phyloP scores from a whole-genome alignment of 805 yeast species.

The Jamesozyma jinghongensis region DNA sequence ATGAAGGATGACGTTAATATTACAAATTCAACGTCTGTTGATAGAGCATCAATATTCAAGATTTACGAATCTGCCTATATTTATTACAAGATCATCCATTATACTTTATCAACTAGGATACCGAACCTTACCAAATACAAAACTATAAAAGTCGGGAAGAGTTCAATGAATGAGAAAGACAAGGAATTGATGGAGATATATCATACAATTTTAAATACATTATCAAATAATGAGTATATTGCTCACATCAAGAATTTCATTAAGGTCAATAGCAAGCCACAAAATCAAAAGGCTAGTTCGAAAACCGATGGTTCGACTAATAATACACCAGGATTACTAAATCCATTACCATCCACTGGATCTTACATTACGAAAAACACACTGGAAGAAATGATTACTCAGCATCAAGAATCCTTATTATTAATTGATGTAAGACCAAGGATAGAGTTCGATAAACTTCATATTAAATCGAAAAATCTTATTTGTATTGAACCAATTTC shows the following conservation, averaged over 20 bases:
- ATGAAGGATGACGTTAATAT: background rate
- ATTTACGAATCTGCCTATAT: slow-evolving; percentile 27
- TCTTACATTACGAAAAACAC: slow-evolving; percentile 8
- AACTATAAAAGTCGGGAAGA: slow-evolving; percentile 13
- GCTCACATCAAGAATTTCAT: slow-evolving; percentile 19
- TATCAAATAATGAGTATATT: slow-evolving; percentile 25
- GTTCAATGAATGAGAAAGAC: slow-evolving; percentile 10
- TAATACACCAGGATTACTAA: background rate
- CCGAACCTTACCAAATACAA: slow-evolving; percentile 22
- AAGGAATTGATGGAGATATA: slow-evolving; percentile 26
- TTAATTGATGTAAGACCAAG: slow-evolving; percentile 65
- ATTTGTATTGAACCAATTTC: slow-evolving; percentile 72
- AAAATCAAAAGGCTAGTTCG: too few relatives aligned
- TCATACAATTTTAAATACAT: slow-evolving; percentile 24
- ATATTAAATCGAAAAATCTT: slow-evolving; percentile 49
- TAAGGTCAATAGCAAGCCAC: slow-evolving; percentile 7
- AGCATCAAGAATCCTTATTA: slow-evolving; percentile 30
- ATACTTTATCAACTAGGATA: slow-evolving; percentile 20
- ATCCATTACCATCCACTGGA: slow-evolving; percentile 3
- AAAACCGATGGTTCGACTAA: too few relatives aligned
- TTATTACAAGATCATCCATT: slow-evolving; percentile 30
- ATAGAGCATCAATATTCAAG: slow-evolving; percentile 9
- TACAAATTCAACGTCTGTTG: background rate
- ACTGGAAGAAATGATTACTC: slow-evolving; percentile 12
- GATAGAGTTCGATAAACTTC: slow-evolving; percentile 50